A percentile compares a stretch with the other conserved stretches of the same genome.
Conservation (phyloP, 306 rosid genomes). For the Aeschynomene evenia region DNA sequence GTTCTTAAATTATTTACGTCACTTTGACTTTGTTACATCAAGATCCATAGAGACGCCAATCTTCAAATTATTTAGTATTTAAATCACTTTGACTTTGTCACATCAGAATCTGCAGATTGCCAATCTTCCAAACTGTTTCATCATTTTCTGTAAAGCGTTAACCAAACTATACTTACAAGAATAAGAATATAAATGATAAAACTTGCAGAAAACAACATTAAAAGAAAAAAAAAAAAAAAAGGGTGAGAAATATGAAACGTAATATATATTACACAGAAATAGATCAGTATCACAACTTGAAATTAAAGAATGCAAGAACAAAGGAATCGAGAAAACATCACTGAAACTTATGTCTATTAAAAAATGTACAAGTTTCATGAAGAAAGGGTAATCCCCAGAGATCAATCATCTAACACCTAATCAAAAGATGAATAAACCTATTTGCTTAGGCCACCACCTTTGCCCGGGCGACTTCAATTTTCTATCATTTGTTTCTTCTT, state of each 20-base stretch:
- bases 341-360: not conserved
- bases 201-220: not conserved
- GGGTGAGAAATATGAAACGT: not conserved
- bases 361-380: conserved; percentile 25
- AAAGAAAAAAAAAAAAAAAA: no score
- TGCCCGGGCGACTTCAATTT: conserved; percentile 22
- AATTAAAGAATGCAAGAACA: not conserved
- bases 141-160: not conserved
- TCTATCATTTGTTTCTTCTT: not conserved
- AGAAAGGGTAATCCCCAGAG: not conserved
- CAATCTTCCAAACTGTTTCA: not conserved
- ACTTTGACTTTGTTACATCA: not conserved
- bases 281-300: not conserved
- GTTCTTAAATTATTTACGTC: not conserved
- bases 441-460: conserved; percentile 34
- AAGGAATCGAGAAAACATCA: not conserved
- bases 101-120: not conserved
- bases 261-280: not conserved
- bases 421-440: conserved; percentile 25
- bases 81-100: not conserved
- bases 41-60: not conserved
- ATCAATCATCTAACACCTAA: not conserved
- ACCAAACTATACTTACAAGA: not conserved
- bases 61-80: not conserved
- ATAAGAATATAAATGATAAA: no score